Evolutionary conservation across 305 asterid genomes (phyloP).

Genomic region (Fraxinus latifolia): DNA sequence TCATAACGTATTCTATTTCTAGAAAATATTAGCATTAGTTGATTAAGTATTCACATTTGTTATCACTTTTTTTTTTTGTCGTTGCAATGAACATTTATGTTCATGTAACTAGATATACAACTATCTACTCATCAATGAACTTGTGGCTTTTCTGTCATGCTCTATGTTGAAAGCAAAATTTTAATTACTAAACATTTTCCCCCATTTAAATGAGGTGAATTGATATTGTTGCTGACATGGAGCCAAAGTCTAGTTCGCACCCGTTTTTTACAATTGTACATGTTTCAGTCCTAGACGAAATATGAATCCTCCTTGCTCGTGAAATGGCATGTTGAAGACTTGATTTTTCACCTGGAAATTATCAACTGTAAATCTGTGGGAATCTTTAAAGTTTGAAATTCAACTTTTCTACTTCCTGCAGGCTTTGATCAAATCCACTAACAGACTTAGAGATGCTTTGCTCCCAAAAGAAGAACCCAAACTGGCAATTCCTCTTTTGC

Average conservation of each 20-base stretch:
- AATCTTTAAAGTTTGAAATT: slow-evolving; percentile 14
- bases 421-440: slow-evolving; percentile 94
- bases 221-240: not conserved
- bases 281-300: not conserved
- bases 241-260: not conserved
- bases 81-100: not conserved
- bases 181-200: not conserved
- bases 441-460: slow-evolving; percentile 89
- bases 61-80: not conserved
- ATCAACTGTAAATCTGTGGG: not conserved
- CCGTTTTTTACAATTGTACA: not conserved
- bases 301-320: not conserved
- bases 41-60: not conserved
- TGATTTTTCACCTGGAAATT: not conserved
- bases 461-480: slow-evolving; percentile 93
- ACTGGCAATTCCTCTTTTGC: slow-evolving; percentile 89
- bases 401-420: slow-evolving; percentile 35
- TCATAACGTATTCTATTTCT: not conserved
- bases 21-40: not conserved
- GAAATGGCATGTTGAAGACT: not conserved
- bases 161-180: not conserved
- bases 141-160: not conserved
- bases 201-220: not conserved
- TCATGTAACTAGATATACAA: slow-evolving; percentile 14
- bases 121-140: slow-evolving; percentile 17